These are phyloP conservation scores for Quercus glauca DNA, from an alignment of 306 rosid species.

Conservation along the genomic window DNA sequence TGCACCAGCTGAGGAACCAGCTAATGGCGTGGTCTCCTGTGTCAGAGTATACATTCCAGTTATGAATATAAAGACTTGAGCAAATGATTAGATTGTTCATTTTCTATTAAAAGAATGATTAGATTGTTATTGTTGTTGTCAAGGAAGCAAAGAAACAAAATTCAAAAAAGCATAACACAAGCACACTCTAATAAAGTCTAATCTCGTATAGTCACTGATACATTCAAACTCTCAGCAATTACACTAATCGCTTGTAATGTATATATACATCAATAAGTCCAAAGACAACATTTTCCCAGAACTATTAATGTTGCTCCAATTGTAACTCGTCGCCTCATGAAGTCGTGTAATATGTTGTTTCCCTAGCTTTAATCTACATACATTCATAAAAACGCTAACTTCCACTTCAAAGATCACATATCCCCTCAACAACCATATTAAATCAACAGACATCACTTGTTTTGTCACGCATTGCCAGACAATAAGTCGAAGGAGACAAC, in stretches of 20 bases:
- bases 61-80: neutral
- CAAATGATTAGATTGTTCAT: neutral
- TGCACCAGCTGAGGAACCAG: slow-evolving; percentile 99
- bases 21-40: slow-evolving; percentile 90
- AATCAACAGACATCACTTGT: neutral
- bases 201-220: neutral
- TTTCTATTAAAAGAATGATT: neutral
- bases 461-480: too few species aligned
- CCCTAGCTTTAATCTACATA: too few species aligned
- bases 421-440: neutral
- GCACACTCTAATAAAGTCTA: neutral
- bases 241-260: neutral
- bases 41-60: slow-evolving; percentile 17
- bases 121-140: too few species aligned
- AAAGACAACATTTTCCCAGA: too few species aligned
- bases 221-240: neutral
- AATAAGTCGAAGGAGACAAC: rapidly evolving
- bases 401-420: neutral
- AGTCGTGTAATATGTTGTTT: too few species aligned
- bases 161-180: neutral
- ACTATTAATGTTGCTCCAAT: too few species aligned
- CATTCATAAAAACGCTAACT: neutral
- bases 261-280: too few species aligned
- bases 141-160: neutral
- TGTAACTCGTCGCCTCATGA: too few species aligned